A percentile compares a stretch with the other conserved stretches of the same genome.
These are phyloP conservation scores for Leccinum variicolor DNA, from an alignment of 768 basidiomycete genomes.

Conservation along the genomic window DNA sequence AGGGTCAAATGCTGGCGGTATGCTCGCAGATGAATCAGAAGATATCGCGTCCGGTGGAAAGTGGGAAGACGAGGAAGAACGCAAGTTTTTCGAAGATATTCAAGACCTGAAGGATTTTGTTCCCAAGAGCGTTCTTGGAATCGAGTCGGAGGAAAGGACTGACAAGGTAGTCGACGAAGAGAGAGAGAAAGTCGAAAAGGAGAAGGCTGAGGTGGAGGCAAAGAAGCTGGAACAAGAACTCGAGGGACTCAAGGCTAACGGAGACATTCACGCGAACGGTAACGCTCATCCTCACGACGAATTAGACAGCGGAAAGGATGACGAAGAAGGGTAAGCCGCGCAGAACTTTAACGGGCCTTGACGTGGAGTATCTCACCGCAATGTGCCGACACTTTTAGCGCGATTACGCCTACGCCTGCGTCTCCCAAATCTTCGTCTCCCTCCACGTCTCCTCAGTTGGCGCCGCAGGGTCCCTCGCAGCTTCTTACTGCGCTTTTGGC, in stretches of 20 bases:
- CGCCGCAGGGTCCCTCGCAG: conserved; percentile 90
- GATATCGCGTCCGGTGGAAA: conserved; percentile 67
- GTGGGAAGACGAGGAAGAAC: conserved; percentile 98
- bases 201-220: conserved; percentile 61
- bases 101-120: conserved; percentile 91
- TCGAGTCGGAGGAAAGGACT: conserved; percentile 39
- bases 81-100: conserved; percentile 89
- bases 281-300: conserved; percentile 2
- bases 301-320: conserved; percentile 23
- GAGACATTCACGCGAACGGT: conserved; percentile 22
- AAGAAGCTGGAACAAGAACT: conserved; percentile 77
- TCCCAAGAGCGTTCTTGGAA: conserved; percentile 80
- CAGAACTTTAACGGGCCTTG: not conserved
- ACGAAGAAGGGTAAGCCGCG: conserved; percentile 27
- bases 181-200: conserved; percentile 50
- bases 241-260: conserved; percentile 51
- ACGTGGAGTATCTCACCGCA: conserved; percentile 37
- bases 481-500: conserved; percentile 87
- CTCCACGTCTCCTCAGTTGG: conserved; percentile 63
- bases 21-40: conserved; percentile 53
- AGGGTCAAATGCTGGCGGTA: conserved; percentile 44
- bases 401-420: conserved; percentile 62
- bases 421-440: conserved; percentile 63
- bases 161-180: conserved; percentile 45
- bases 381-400: conserved; percentile 29